phyloP scores from a whole-genome alignment of 306 rosid genomes.

The Castanea sativa region DNA sequence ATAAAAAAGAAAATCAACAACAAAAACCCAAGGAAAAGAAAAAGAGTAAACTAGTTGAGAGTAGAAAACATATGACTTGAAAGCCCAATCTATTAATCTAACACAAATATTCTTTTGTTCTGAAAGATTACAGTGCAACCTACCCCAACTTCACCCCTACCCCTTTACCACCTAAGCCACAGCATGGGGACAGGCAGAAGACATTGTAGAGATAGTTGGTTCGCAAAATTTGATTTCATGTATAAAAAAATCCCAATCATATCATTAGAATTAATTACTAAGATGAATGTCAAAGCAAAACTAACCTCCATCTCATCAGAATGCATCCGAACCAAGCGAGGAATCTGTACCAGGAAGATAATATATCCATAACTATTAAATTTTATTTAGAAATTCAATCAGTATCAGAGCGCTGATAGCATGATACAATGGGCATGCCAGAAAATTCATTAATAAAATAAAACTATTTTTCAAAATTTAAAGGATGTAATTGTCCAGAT shows the following conservation, averaged over 20 bases:
- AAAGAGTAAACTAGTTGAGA: not conserved
- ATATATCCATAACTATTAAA: constrained; percentile 18
- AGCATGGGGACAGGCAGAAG: not conserved
- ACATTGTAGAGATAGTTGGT: not conserved
- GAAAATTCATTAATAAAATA: not conserved
- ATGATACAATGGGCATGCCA: constrained; percentile 1
- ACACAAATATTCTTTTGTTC: not conserved
- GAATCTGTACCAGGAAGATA: constrained; percentile 56
- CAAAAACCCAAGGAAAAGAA: not conserved
- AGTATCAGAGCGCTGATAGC: not conserved
- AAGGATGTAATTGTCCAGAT: not conserved
- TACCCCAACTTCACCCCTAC: not conserved
- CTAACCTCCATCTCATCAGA: constrained; percentile 96
- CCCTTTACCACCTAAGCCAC: not conserved
- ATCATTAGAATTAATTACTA: constrained; percentile 1
- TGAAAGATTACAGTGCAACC: not conserved
- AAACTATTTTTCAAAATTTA: not conserved
- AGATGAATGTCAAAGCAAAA: constrained; percentile 13
- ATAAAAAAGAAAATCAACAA: constrained; percentile 4
- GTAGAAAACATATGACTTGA: not conserved
- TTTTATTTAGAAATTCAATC: not conserved
- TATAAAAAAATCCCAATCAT: constrained; percentile 4
- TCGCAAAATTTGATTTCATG: not conserved
- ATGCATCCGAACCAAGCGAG: constrained; percentile 98
- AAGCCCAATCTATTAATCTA: not conserved